Base-by-base conservation (phyloP, 495 filamentous ascomycete species). In the Neurospora sublineolata region DNA sequence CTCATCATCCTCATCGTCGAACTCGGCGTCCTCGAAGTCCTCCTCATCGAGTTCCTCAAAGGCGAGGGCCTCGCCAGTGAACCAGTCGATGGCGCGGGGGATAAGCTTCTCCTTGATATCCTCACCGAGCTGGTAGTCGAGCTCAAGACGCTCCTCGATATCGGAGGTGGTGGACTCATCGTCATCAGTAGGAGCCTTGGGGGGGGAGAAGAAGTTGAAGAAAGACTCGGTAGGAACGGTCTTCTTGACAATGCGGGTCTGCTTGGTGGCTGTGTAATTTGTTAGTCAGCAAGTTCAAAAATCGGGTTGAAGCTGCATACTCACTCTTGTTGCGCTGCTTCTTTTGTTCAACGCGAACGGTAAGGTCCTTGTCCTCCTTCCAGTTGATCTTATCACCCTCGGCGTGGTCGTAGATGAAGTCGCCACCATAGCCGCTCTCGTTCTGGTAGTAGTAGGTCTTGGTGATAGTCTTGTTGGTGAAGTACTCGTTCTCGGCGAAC, bases 91-190 rank as follows among this genome's bases (percentile, higher is more conserved):
- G 20, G 96, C 96, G 76, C 94, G 94, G 70, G 96, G 96, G 76
- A 99, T 99, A 72, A 99, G 87, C 83, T 99, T 99, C 87, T 99
- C 96, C 86, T 99, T 99, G 81, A 99, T 97, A 80, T 99, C 96
- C 83, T 99, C 96, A 70, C 96, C 96, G 67, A 99, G 91, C 81
- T 97, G 94, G 80, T 99, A 99, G 81, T 99, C 96, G 69, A 99
- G 90, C 84, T 99, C 96, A 36, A 99, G 87, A 72, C 96, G 94
- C 84, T 97, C 94, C 84, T 98, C 96, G 72, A 99, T 96, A 78
- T 98, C 96, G 44, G 89, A 90, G 41, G 90, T 87, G 70, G 91
- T 88, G 73, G 97, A 93, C 69, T 93, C 91, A 33, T 92, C 89
- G 33, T 90, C 89, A 37, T 90, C 89, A 44, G 83, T 85, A 4